Base-by-base conservation (phyloP, 1,139 yeast genomes). In the Groenewaldozyma auringiensis region DNA sequence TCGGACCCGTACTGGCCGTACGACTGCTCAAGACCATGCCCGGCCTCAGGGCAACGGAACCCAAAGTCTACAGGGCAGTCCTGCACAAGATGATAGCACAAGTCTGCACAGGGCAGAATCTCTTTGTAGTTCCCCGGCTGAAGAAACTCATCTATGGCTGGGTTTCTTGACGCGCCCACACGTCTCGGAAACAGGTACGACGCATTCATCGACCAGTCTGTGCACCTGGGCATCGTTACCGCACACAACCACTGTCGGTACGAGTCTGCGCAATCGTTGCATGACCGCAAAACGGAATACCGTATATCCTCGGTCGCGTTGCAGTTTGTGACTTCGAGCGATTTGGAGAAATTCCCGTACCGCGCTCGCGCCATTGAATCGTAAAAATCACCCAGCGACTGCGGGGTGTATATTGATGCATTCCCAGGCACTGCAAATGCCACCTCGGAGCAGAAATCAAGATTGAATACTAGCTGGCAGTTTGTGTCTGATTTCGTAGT, bases 211-310 rank as follows among this genome's bases (percentile, higher is more conserved):
- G 83, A 69, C 61, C 64, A 60, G 45, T 69, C 73, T 1, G 83
- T 72, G 58, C 98, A 92, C 32, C 97, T 69, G 0, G 98, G 97
- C n/a, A 92, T 84, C 0, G 88, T 72, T 3, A 86, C 87, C 0
- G 95, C 75, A 66, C 98, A 92, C 17, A 92, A 71, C 98, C 98
- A 92, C 57, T 82, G 74, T 57, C 79, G 81, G 62, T 92, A 92
- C 1, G 92, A 72, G 2, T 63, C 56, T 1, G 76, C 74, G 62
- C 98, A 92, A 57, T 85, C 81, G 11, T 69, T 72, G 58, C 98
- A 92, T 0, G 81, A 70, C 43, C 78, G 64, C 29, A 88, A 59
- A 14, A 95, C 87, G 1, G 96, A 85, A 64, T 76, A 92, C 4
- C 77, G 60, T 0, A 86, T 74, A 50, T 81, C 89, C n/a, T 68